Evolutionary conservation across 73 alveolate species (phyloP).

Genomic region (Paraurostyla sp.): DNA sequence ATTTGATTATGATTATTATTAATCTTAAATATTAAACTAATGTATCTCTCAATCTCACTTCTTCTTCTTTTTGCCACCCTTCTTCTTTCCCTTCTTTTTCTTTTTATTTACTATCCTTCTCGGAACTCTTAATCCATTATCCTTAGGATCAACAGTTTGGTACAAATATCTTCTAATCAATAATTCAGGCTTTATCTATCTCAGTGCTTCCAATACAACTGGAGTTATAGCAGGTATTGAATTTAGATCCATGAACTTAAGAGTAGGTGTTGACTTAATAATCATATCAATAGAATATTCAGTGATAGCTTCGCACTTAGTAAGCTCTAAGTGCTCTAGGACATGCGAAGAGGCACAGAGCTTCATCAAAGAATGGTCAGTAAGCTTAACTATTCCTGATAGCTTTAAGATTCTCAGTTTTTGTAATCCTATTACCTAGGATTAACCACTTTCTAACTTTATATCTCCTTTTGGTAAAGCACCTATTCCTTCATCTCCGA

Average conservation of each 20-base stretch:
- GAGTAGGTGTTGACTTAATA: neutral
- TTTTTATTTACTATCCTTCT: slow-evolving; percentile 23
- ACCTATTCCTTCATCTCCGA: slow-evolving; percentile 66
- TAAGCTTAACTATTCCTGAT: neutral
- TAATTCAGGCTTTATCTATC: slow-evolving; percentile 47
- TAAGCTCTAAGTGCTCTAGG: slow-evolving; percentile 49
- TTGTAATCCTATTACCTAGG: slow-evolving; percentile 24
- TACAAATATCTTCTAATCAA: slow-evolving; percentile 41
- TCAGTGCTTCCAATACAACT: neutral
- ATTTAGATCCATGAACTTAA: slow-evolving; percentile 47
- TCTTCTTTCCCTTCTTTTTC: slow-evolving; percentile 34
- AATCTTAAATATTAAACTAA: neutral
- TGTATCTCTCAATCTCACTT: neutral
- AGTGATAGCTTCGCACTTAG: slow-evolving; percentile 53
- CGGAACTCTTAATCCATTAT: slow-evolving; percentile 54
- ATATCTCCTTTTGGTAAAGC: slow-evolving; percentile 53
- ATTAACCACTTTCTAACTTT: neutral
- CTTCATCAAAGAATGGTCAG: slow-evolving; percentile 41
- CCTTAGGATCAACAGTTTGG: slow-evolving; percentile 54
- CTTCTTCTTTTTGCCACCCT: slow-evolving; percentile 38
- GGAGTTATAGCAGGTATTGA: slow-evolving; percentile 57
- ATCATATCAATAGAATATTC: slow-evolving; percentile 44
- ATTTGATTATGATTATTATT: neutral
- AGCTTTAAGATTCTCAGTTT: slow-evolving; percentile 20
- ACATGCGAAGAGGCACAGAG: neutral